phyloP scores from a whole-genome alignment of 2,329 filamentous ascomycete genomes.

The Scedosporium dehoogii region DNA sequence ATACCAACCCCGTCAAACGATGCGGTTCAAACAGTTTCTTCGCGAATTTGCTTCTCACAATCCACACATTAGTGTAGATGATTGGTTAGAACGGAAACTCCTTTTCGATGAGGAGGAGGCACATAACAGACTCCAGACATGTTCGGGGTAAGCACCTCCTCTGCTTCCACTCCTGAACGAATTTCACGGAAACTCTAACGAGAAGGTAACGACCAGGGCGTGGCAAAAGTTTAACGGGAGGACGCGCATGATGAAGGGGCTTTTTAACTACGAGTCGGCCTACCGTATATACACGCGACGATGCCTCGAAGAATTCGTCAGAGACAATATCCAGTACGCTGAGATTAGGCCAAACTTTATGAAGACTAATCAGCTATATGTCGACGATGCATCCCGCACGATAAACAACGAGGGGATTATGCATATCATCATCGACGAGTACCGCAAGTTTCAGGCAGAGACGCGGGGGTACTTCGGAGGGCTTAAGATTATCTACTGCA shows the following conservation, averaged over 20 bases:
- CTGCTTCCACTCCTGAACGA: background rate
- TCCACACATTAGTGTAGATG: conserved; percentile 20
- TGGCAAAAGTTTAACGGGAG: conserved; percentile 58
- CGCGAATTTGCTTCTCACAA: conserved; percentile 21
- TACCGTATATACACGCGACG: conserved; percentile 50
- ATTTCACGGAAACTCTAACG: background rate
- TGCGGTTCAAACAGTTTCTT: conserved; percentile 33
- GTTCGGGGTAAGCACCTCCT: conserved; percentile 36
- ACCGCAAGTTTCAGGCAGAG: conserved; percentile 34
- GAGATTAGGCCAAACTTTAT: conserved; percentile 64
- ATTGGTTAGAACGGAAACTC: conserved; percentile 54
- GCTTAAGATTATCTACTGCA: conserved; percentile 63
- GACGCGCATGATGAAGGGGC: conserved; percentile 63
- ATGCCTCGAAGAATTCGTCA: conserved; percentile 51
- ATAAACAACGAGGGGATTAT: conserved; percentile 51
- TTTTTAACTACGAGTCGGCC: conserved; percentile 57
- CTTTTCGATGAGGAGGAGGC: conserved; percentile 52
- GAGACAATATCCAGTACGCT: conserved; percentile 60
- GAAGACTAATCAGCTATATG: conserved; percentile 50
- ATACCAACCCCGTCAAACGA: conserved; percentile 35
- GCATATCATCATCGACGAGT: conserved; percentile 46
- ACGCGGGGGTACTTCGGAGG: conserved; percentile 43
- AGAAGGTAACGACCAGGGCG: conserved; percentile 25
- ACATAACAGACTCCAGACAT: conserved; percentile 39
- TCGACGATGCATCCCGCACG: conserved; percentile 40